These are phyloP conservation scores for Fusarium dimerum DNA, from an alignment of 2,329 filamentous ascomycete species.

Conservation along the genomic window DNA sequence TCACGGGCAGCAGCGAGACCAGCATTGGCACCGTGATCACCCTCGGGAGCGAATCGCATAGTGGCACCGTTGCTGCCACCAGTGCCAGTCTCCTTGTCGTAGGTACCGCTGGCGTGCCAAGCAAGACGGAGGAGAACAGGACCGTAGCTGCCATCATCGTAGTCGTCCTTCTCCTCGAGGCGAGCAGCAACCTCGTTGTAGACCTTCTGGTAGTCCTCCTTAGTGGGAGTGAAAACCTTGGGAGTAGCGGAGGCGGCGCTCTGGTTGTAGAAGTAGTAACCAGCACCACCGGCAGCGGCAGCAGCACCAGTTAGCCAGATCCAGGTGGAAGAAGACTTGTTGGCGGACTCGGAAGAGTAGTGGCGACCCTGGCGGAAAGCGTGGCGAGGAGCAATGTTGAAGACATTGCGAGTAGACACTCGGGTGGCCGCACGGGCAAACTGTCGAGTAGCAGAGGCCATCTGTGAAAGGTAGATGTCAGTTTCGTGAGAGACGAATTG, in stretches of 20 bases:
- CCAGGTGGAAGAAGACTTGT: constrained; percentile 50
- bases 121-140: constrained; percentile 88
- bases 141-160: constrained; percentile 95
- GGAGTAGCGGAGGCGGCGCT: constrained; percentile 50
- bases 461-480: constrained; percentile 23
- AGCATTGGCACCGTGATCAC: constrained; percentile 89
- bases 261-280: constrained; percentile 66
- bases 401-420: constrained; percentile 56
- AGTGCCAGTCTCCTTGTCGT: constrained; percentile 82
- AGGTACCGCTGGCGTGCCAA: constrained; percentile 94
- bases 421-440: constrained; percentile 61
- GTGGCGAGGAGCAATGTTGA: constrained; percentile 62
- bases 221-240: constrained; percentile 70
- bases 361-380: constrained; percentile 75
- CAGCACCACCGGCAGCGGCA: constrained; percentile 62
- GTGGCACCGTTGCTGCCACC: constrained; percentile 96
- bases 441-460: constrained; percentile 51
- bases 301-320: constrained; percentile 61
- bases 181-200: constrained; percentile 82
- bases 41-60: constrained; percentile 92
- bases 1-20: constrained; percentile 83
- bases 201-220: constrained; percentile 92
- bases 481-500: constrained; percentile 2
- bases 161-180: constrained; percentile 88
- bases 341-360: constrained; percentile 71